These are phyloP conservation scores for Coemansia sp. DNA, from an alignment of 192 early-diverging fungal genomes.

Conservation along the genomic window DNA sequence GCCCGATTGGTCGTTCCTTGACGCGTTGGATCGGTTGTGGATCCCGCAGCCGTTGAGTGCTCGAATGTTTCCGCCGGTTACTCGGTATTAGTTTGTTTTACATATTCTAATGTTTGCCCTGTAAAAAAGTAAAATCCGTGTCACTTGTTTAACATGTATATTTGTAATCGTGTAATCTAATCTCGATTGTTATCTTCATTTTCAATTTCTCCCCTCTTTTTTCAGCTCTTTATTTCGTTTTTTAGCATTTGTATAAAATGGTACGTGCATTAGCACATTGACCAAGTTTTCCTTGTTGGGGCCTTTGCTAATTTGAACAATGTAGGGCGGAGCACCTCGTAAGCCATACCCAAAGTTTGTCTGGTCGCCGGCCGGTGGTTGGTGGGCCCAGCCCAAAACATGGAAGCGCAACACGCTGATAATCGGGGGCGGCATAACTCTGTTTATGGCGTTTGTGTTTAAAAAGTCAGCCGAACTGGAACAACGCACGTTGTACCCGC, in stretches of 20 bases:
- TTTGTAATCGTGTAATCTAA: too few relatives aligned
- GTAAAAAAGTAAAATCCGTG: not conserved
- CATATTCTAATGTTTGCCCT: not conserved
- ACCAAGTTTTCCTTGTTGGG: too few relatives aligned
- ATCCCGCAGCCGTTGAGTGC: constrained; percentile 53
- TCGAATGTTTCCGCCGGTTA: constrained; percentile 35
- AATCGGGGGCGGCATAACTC: constrained; percentile 17
- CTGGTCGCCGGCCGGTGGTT: constrained; percentile 59
- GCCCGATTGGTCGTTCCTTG: constrained; percentile 70
- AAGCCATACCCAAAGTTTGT: constrained; percentile 53
- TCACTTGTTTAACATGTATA: too few relatives aligned
- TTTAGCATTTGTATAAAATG: not conserved
- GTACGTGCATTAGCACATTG: not conserved
- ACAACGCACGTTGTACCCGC: constrained; percentile 48
- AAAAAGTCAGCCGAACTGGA: constrained; percentile 61
- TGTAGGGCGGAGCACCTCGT: constrained; percentile 45
- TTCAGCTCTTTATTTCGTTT: not conserved
- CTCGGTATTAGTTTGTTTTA: not conserved
- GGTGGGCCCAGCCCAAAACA: constrained; percentile 62
- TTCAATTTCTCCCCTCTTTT: not conserved
- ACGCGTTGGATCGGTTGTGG: constrained; percentile 64
- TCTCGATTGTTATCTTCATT: not conserved
- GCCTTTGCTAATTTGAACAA: not conserved
- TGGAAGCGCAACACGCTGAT: constrained; percentile 56
- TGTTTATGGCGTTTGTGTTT: constrained; percentile 51